Evolutionary conservation across 2,329 filamentous ascomycete genomes (phyloP).

Genomic region (Monosporascus sp.): DNA sequence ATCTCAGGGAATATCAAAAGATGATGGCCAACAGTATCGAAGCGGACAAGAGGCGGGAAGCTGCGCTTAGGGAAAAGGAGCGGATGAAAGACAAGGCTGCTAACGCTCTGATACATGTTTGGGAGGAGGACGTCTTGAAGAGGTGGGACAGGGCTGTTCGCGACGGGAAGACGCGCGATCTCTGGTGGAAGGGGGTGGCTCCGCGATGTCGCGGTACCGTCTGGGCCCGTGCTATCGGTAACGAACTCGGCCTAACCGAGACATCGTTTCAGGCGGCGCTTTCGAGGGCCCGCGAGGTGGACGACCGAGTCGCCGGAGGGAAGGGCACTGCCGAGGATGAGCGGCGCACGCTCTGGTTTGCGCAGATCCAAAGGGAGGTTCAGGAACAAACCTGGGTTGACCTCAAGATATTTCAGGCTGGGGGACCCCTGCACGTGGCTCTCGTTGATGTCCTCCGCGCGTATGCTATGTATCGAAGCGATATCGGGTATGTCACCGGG

Average conservation of each 20-base stretch:
- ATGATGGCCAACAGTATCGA: constrained; percentile 67
- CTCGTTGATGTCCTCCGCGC: constrained; percentile 71
- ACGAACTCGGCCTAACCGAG: constrained; percentile 63
- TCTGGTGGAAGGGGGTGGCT: constrained; percentile 79
- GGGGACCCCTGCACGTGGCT: constrained; percentile 60
- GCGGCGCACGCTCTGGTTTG: constrained; percentile 55
- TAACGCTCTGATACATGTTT: constrained; percentile 54
- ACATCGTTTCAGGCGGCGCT: constrained; percentile 68
- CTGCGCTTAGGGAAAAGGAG: constrained; percentile 44
- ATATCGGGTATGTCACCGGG: constrained; percentile 72
- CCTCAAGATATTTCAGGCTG: constrained; percentile 64
- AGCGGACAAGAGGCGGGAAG: constrained; percentile 55
- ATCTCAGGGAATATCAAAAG: constrained; percentile 78
- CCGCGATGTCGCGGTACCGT: constrained; percentile 64
- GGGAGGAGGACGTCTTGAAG: constrained; percentile 72
- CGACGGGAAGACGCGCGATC: constrained; percentile 64
- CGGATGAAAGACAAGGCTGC: constrained; percentile 50
- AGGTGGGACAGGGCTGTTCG: constrained; percentile 69
- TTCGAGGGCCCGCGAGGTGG: constrained; percentile 57
- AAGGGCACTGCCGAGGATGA: constrained; percentile 49
- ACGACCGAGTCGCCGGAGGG: constrained; percentile 48
- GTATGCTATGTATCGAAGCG: constrained; percentile 76
- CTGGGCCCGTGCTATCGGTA: constrained; percentile 68
- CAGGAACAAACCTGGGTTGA: constrained; percentile 62
- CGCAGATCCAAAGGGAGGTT: constrained; percentile 59